Evolutionary conservation across 2,329 filamentous ascomycete species (phyloP).

Genomic region (Ascochyta pisi): DNA sequence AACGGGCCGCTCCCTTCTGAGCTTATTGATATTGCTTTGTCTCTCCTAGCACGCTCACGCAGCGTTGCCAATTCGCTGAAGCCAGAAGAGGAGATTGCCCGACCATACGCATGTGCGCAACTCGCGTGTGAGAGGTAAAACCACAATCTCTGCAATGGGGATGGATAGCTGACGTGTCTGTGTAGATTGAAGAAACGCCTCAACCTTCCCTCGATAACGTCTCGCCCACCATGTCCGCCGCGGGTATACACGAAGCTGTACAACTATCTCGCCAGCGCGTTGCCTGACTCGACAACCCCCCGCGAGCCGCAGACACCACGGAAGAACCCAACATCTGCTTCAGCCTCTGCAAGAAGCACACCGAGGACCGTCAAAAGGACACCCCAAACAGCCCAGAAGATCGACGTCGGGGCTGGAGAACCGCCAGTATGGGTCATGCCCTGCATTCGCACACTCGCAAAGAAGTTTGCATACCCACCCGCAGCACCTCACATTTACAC

Average conservation of each 20-base stretch:
- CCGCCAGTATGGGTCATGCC: conserved; percentile 69
- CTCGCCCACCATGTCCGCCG: conserved; percentile 46
- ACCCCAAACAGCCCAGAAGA: conserved; percentile 27
- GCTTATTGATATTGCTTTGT: conserved; percentile 42
- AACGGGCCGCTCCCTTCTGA: conserved; percentile 44
- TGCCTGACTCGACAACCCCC: conserved; percentile 55
- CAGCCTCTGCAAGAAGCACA: conserved; percentile 32
- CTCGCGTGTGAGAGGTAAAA: conserved; percentile 82
- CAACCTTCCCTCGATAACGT: conserved; percentile 43
- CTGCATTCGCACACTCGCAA: conserved; percentile 70
- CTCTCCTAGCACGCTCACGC: conserved; percentile 46
- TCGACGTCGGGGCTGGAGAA: conserved; percentile 21
- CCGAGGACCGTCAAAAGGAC: conserved; percentile 38
- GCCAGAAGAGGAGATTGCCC: conserved; percentile 46
- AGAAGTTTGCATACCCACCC: conserved; percentile 64
- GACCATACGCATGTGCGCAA: conserved; percentile 48
- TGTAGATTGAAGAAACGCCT: conserved; percentile 68
- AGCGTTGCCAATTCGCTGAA: conserved; percentile 57
- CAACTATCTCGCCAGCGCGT: conserved; percentile 75
- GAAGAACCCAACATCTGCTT: conserved; percentile 30
- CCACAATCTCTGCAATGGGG: not conserved
- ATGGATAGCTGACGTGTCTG: conserved; percentile 42
- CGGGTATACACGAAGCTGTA: conserved; percentile 82
- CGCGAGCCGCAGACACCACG: conserved; percentile 44
- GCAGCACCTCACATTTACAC: conserved; percentile 77